These are phyloP conservation scores for Collybia mongolica DNA, from an alignment of 768 basidiomycete genomes.

Conservation along the genomic window DNA sequence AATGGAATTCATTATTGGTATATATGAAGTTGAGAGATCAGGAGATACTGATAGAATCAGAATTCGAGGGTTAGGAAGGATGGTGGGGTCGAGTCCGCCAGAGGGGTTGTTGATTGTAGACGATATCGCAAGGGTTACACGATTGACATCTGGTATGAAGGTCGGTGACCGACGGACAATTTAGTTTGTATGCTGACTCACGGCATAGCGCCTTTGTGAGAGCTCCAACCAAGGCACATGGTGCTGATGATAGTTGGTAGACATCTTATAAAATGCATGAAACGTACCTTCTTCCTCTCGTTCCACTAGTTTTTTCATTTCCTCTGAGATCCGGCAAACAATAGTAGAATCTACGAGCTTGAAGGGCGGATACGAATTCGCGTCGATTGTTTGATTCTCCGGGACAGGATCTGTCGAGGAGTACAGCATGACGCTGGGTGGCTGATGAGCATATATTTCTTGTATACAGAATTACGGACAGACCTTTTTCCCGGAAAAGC, in stretches of 20 bases:
- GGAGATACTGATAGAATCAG: constrained; percentile 89
- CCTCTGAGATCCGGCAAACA: constrained; percentile 54
- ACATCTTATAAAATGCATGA: background rate
- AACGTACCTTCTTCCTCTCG: constrained; percentile 50
- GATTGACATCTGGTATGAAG: constrained; percentile 35
- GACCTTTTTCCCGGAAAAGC: constrained; percentile 85
- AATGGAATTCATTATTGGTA: constrained; percentile 98
- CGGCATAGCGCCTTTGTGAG: constrained; percentile 92
- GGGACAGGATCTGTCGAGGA: constrained; percentile 53
- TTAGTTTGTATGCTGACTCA: constrained; percentile 26
- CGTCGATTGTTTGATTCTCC: constrained; percentile 47
- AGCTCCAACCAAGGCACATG: constrained; percentile 81
- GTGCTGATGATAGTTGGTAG: constrained; percentile 29
- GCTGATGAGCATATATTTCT: constrained; percentile 3
- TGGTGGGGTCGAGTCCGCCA: constrained; percentile 25
- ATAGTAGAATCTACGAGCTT: constrained; percentile 70
- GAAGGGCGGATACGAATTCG: constrained; percentile 87
- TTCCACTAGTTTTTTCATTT: constrained; percentile 54
- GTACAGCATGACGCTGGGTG: constrained; percentile 70
- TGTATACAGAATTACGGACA: constrained; percentile 11
- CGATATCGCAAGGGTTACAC: constrained; percentile 29
- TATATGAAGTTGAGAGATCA: constrained; percentile 87
- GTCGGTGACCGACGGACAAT: background rate
- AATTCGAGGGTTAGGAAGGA: constrained; percentile 37
- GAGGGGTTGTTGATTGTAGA: constrained; percentile 26